Percentiles rank a stretch among this genome's conserved stretches.
Conservation (phyloP, 1,139 yeast genomes). For the Yamadazyma siamensis region DNA sequence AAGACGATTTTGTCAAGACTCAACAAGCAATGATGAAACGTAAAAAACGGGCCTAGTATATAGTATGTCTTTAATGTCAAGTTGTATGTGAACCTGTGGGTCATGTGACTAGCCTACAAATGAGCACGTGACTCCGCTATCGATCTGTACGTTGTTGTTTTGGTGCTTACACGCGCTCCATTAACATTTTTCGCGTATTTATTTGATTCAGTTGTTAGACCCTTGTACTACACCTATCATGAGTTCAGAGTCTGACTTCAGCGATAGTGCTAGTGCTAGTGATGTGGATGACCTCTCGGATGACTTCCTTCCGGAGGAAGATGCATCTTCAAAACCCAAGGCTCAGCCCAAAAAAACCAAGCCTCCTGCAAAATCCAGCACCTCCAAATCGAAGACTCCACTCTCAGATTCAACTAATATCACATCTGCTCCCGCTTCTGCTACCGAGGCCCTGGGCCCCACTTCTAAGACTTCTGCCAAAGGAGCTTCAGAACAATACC, state of each 20-base stretch:
- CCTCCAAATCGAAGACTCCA: slow-evolving; percentile 15
- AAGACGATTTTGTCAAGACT: slow-evolving; percentile 28
- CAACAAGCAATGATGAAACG: slow-evolving; percentile 24
- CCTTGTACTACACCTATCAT: slow-evolving; percentile 10
- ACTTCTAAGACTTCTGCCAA: slow-evolving; percentile 4
- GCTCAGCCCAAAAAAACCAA: slow-evolving; percentile 6
- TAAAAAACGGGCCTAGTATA: slow-evolving; percentile 7
- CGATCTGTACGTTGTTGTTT: no score
- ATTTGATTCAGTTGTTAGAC: no score
- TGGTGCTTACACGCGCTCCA: no score
- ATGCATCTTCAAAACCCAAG: slow-evolving; percentile 4
- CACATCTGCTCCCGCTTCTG: slow-evolving; percentile 5
- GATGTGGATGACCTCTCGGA: slow-evolving; percentile 12
- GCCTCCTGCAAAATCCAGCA: slow-evolving; percentile 11
- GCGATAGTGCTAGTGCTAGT: slow-evolving; percentile 13
- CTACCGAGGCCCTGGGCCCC: slow-evolving; percentile 1
- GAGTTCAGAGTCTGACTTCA: slow-evolving; percentile 18
- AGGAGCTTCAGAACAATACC: slow-evolving; percentile 74
- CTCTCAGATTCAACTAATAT: slow-evolving; percentile 25
- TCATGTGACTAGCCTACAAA: no score
- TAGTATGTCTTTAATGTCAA: no score
- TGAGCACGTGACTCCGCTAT: no score
- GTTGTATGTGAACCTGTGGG: no score
- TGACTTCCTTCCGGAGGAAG: slow-evolving; percentile 3
- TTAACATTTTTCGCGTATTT: no score